Conservation (phyloP, 441 rosid species). For the Populus hybrid region DNA sequence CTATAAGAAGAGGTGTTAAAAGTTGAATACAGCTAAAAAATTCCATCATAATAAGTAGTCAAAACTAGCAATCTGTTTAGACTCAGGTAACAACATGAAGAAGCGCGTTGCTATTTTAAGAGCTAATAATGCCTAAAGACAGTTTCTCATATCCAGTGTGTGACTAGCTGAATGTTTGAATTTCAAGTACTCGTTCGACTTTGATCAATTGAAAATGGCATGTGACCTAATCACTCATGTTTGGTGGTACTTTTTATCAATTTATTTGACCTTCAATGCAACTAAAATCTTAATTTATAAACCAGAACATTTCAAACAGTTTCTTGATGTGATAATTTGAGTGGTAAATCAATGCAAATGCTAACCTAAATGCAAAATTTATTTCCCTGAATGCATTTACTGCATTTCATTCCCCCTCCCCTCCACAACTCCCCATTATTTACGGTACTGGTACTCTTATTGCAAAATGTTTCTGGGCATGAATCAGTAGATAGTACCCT, state of each 20-base stretch:
- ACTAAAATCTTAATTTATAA: too few species aligned
- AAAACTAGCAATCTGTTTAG: background rate
- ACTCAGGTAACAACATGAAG: too few species aligned
- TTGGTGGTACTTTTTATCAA: background rate
- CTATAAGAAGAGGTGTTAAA: slow-evolving; percentile 28
- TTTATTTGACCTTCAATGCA: background rate
- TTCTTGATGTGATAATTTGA: background rate
- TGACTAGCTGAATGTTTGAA: background rate
- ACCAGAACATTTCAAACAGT: background rate
- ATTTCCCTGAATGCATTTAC: background rate
- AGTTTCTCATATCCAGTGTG: background rate
- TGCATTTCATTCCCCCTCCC: background rate
- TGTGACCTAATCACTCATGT: background rate
- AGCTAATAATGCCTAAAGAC: slow-evolving; percentile 3
- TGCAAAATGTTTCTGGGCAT: background rate
- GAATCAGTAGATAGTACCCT: background rate
- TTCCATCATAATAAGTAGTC: background rate
- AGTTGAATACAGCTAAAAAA: slow-evolving; percentile 6
- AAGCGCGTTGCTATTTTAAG: background rate
- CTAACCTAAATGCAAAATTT: background rate
- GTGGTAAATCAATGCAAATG: background rate
- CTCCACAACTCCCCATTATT: background rate
- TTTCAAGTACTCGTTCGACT: background rate
- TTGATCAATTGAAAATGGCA: background rate
- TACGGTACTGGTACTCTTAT: background rate